phyloP scores from a whole-genome alignment of 2,329 filamentous ascomycete species.

The Acrocalymma vagum region DNA sequence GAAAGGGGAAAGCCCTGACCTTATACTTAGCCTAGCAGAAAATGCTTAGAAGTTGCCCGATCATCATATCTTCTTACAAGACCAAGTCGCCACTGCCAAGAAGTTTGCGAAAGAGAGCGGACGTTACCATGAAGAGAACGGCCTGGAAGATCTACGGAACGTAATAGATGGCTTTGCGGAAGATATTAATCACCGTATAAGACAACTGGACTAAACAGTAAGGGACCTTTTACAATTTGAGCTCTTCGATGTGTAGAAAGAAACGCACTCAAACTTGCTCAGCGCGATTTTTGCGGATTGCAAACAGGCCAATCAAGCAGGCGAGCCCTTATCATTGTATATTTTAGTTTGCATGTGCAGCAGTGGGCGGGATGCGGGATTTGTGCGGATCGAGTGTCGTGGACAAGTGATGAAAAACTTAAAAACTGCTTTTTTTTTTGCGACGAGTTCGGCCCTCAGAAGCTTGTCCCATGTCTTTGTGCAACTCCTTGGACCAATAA shows the following conservation, averaged over 20 bases:
- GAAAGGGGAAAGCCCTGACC: conserved; percentile 1
- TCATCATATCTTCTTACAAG: conserved; percentile 3
- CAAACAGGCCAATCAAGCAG: too few species aligned
- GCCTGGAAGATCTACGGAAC: background rate
- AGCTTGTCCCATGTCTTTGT: too few species aligned
- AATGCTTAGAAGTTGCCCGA: conserved; percentile 5
- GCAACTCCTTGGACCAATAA: too few species aligned
- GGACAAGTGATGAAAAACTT: too few species aligned
- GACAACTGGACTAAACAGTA: background rate
- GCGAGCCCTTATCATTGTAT: too few species aligned
- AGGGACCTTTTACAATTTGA: background rate
- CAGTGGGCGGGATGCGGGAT: too few species aligned
- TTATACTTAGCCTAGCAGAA: conserved; percentile 4
- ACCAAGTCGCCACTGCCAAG: background rate
- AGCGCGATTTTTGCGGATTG: too few species aligned
- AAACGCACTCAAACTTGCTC: too few species aligned
- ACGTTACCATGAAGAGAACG: background rate
- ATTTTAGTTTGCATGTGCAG: too few species aligned
- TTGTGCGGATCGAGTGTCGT: too few species aligned
- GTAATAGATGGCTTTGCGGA: background rate
- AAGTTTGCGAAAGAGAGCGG: background rate
- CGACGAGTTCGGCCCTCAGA: too few species aligned
- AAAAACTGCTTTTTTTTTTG: too few species aligned
- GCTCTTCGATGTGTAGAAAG: background rate
- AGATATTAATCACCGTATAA: background rate